Percentiles rank a stretch among this genome's conserved stretches.
Conservation (phyloP, 2,329 filamentous ascomycete genomes). For the Juglanconis oblonga region DNA sequence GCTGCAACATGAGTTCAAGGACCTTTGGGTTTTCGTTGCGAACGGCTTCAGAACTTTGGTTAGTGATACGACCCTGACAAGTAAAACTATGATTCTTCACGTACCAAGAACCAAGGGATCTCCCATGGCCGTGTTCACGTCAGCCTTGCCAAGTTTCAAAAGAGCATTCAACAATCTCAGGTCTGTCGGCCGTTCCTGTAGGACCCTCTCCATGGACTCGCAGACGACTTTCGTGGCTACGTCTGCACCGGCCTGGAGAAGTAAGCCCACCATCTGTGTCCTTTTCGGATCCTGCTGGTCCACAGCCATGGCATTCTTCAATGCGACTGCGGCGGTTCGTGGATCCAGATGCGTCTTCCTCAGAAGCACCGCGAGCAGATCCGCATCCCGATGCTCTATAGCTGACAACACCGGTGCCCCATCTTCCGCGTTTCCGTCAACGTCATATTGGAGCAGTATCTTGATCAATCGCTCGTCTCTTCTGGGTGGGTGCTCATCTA, state of each 20-base stretch:
- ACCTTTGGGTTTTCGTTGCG: constrained; percentile 45
- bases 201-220: constrained; percentile 40
- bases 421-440: constrained; percentile 53
- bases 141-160: constrained; percentile 48
- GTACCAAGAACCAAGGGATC: constrained; percentile 37
- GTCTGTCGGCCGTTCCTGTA: constrained; percentile 47
- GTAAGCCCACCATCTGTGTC: constrained; percentile 43
- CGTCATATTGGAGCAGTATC: constrained; percentile 49
- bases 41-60: constrained; percentile 31
- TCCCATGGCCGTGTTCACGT: constrained; percentile 49
- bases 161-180: constrained; percentile 47
- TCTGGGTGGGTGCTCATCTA: constrained; percentile 43
- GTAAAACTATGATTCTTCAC: neutral
- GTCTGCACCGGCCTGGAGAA: constrained; percentile 43
- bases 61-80: neutral
- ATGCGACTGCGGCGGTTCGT: constrained; percentile 43
- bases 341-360: constrained; percentile 40
- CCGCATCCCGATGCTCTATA: constrained; percentile 45
- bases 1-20: constrained; percentile 43
- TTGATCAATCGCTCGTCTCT: constrained; percentile 51
- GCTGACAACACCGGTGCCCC: constrained; percentile 47
- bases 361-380: constrained; percentile 43
- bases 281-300: constrained; percentile 37
- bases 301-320: constrained; percentile 47
- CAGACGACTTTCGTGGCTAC: constrained; percentile 34